Evolutionary conservation across 1,284 basidiomycete species (phyloP).

Genomic region (Tilletia indica): DNA sequence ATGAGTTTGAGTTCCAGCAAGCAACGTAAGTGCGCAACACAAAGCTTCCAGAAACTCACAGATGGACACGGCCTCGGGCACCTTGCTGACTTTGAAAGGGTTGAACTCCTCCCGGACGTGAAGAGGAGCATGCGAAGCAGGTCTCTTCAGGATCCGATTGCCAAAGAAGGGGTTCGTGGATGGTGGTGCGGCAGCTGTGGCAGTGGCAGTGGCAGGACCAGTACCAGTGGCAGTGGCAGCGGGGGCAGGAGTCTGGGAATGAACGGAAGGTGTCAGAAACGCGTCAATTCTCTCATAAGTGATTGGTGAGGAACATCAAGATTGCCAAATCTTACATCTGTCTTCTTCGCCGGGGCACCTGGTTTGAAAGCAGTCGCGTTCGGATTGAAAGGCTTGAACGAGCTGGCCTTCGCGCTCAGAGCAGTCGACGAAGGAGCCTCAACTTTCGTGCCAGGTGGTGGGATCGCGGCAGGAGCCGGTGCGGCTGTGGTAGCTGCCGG

Average conservation of each 20-base stretch:
- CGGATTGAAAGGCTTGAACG: conserved; percentile 67
- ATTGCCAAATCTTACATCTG: not conserved
- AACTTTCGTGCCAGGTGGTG: conserved; percentile 54
- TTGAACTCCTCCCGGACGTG: conserved; percentile 92
- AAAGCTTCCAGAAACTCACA: conserved; percentile 49
- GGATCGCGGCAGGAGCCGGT: conserved; percentile 35
- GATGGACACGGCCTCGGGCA: conserved; percentile 70
- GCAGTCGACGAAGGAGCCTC: conserved; percentile 52
- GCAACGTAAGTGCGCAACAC: not conserved
- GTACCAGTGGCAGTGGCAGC: conserved; percentile 17
- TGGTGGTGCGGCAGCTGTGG: conserved; percentile 45
- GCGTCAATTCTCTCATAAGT: not conserved
- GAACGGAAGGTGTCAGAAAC: not conserved
- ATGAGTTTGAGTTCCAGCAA: not conserved
- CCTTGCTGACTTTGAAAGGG: conserved; percentile 82
- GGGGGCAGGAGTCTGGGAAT: no score
- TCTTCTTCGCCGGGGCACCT: conserved; percentile 34
- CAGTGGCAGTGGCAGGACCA: conserved; percentile 15
- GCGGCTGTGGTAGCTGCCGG: conserved; percentile 28
- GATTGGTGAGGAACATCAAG: not conserved
- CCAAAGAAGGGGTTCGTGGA: conserved; percentile 80
- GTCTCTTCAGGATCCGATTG: conserved; percentile 69
- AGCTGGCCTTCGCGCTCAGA: conserved; percentile 74
- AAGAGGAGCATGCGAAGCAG: conserved; percentile 62
- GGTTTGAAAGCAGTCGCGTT: conserved; percentile 60